A percentile compares a stretch with the other conserved stretches of the same genome.
Evolutionary conservation across 768 basidiomycete genomes (phyloP).

Genomic region (Kwoniella bestiolae): DNA sequence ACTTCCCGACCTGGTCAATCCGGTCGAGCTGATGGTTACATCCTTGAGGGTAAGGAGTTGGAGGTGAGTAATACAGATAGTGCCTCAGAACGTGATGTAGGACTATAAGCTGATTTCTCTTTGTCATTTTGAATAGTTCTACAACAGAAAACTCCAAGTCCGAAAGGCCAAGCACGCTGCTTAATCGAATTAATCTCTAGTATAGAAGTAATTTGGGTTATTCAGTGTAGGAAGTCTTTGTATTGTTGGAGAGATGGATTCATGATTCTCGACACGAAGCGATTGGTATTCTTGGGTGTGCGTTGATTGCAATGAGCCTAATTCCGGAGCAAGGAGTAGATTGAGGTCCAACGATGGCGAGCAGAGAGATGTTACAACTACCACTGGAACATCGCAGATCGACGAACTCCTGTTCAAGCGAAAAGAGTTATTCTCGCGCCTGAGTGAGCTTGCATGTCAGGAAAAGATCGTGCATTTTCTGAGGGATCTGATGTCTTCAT

Average conservation of each 20-base stretch:
- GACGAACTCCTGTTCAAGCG: too few species aligned
- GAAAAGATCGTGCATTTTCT: too few species aligned
- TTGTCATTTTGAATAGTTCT: constrained; percentile 71
- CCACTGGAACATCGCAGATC: too few species aligned
- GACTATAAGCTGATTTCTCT: constrained; percentile 19
- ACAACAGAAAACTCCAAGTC: constrained; percentile 87
- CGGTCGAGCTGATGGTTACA: constrained; percentile 94
- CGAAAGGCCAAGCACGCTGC: constrained; percentile 92
- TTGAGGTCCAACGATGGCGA: background rate
- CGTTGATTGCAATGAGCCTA: background rate
- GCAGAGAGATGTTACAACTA: background rate
- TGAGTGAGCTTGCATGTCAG: too few species aligned
- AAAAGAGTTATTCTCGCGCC: too few species aligned
- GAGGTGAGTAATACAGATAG: constrained; percentile 70
- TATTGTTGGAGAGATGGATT: constrained; percentile 7
- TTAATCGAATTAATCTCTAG: constrained; percentile 28
- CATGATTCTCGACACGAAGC: background rate
- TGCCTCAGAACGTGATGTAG: constrained; percentile 20
- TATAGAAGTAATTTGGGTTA: constrained; percentile 5
- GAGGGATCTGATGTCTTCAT: too few species aligned
- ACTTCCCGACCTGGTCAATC: constrained; percentile 95
- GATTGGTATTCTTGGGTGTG: too few species aligned
- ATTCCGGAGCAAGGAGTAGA: background rate
- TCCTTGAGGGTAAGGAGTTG: constrained; percentile 97
- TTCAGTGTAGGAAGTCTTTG: constrained; percentile 6